These are phyloP conservation scores for Epichloe typhina DNA, from an alignment of 2,329 filamentous ascomycete genomes.

Conservation along the genomic window DNA sequence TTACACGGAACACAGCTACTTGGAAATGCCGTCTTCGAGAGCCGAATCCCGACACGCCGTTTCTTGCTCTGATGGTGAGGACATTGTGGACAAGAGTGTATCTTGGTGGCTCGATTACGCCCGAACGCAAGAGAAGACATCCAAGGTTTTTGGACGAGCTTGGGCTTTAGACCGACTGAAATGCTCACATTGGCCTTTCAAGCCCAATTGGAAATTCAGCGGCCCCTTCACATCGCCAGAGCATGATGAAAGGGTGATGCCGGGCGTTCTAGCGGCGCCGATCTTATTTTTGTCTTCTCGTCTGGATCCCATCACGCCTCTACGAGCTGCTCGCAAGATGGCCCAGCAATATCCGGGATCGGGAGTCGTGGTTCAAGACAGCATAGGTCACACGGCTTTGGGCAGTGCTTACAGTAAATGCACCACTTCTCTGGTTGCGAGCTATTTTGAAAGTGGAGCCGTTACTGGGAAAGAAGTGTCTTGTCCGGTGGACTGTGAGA, in stretches of 20 bases:
- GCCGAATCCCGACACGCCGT: slow-evolving; percentile 5
- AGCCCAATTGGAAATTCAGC: slow-evolving; percentile 24
- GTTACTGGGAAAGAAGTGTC: neutral
- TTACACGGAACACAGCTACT: neutral
- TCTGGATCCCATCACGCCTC: slow-evolving; percentile 31
- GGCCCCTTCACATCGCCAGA: slow-evolving; percentile 16
- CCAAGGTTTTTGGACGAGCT: slow-evolving; percentile 16
- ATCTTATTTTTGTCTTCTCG: slow-evolving; percentile 28
- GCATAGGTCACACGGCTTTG: slow-evolving; percentile 8
- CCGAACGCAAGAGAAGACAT: slow-evolving; percentile 11
- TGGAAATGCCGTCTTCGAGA: neutral
- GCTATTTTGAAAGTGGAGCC: neutral
- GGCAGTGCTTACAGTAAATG: neutral
- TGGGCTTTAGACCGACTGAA: slow-evolving; percentile 22
- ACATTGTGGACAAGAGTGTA: slow-evolving; percentile 8
- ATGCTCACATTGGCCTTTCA: slow-evolving; percentile 24
- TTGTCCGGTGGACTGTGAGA: neutral
- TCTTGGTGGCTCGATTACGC: slow-evolving; percentile 14
- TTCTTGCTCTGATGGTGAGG: slow-evolving; percentile 21
- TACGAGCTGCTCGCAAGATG: slow-evolving; percentile 8
- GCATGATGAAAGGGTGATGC: slow-evolving; percentile 9
- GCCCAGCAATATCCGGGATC: slow-evolving; percentile 9
- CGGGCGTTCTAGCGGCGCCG: slow-evolving; percentile 24
- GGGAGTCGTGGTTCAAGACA: slow-evolving; percentile 9
- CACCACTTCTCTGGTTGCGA: neutral